Conservation (phyloP, 306 rosid species). For the Cyclanthera cordifolia region DNA sequence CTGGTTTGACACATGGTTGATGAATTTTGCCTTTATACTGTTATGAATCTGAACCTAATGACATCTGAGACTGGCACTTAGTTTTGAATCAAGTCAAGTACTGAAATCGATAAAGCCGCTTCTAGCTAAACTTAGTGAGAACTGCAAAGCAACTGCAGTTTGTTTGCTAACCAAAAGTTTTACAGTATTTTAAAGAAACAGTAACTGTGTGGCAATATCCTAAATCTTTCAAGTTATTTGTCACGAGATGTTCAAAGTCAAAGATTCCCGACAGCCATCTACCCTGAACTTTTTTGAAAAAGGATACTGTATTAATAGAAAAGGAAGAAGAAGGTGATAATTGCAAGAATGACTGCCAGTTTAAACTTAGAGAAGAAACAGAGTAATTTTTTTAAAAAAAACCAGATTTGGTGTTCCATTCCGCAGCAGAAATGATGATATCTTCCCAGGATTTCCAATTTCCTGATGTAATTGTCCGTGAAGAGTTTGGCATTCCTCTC, state of each 20-base stretch:
- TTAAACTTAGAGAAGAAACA: too few species aligned
- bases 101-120: background rate
- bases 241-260: background rate
- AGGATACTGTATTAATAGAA: too few species aligned
- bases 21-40: background rate
- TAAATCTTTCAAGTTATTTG: background rate
- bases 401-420: too few species aligned
- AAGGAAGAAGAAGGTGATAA: too few species aligned
- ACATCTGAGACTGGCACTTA: background rate
- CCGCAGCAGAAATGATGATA: too few species aligned
- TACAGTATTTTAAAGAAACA: background rate
- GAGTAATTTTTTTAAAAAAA: too few species aligned
- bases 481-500: too few species aligned
- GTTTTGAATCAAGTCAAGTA: too few species aligned
- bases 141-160: background rate
- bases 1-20: background rate
- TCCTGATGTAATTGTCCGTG: too few species aligned
- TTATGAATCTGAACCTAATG: background rate
- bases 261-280: constrained; percentile 3
- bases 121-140: background rate
- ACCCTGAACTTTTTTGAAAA: too few species aligned
- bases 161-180: background rate
- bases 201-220: background rate
- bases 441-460: too few species aligned
- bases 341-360: too few species aligned